Conservation (phyloP, 208 protist species). For the Acanthamoeba divionensis region DNA sequence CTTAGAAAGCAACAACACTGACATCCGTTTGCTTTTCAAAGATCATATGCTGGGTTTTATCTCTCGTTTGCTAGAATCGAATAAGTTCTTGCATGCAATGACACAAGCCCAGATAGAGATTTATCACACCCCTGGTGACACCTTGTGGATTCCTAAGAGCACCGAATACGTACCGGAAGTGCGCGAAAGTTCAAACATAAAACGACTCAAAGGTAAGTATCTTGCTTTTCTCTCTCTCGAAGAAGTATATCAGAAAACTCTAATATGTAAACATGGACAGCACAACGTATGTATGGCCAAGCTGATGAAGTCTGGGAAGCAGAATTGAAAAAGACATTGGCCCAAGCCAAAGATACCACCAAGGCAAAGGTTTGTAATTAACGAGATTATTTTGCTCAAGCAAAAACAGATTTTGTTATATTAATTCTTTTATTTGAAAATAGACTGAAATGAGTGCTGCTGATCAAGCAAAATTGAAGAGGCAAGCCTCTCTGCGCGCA, state of each 20-base stretch:
- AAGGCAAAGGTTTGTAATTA: not conserved
- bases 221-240: not conserved
- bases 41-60: not conserved
- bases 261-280: not conserved
- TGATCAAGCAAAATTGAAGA: not conserved
- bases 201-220: not conserved
- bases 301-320: conserved; percentile 34
- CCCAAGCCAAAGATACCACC: not conserved
- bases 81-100: not conserved
- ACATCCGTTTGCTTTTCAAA: not conserved
- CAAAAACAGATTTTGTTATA: not conserved
- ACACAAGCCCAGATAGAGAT: conserved; percentile 12
- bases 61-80: not conserved
- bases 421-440: not conserved
- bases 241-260: not conserved
- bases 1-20: not conserved
- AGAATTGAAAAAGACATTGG: conserved; percentile 41
- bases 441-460: not conserved
- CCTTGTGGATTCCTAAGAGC: conserved; percentile 15
- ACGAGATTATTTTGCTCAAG: not conserved
- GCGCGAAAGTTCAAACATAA: not conserved
- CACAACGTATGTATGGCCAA: conserved; percentile 29
- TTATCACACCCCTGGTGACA: not conserved
- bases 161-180: conserved; percentile 17
- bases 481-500: not conserved